Conservation (phyloP, 2,329 filamentous ascomycete genomes). For the Sordariomycetes sp. region DNA sequence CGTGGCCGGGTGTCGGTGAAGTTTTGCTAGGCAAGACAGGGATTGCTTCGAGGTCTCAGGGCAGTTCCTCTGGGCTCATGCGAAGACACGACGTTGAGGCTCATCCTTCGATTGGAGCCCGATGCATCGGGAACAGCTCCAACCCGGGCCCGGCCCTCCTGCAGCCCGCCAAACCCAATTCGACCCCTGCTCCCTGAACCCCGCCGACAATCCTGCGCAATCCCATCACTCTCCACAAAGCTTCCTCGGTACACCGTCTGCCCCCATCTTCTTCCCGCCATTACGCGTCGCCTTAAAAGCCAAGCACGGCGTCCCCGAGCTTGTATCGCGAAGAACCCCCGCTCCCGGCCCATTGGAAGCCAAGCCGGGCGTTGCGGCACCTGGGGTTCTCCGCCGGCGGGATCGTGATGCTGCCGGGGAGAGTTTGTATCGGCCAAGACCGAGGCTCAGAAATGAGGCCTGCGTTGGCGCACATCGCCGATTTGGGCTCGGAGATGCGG, state of each 20-base stretch:
- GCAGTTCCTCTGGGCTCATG: no score
- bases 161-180: background rate
- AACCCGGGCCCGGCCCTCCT: no score
- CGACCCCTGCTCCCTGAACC: background rate
- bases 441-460: background rate
- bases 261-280: background rate
- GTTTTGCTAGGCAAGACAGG: no score
- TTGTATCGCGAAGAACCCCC: background rate
- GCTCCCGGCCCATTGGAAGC: background rate
- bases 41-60: no score
- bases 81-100: no score
- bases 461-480: background rate
- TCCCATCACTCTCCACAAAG: background rate
- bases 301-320: background rate
- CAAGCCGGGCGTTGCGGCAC: background rate
- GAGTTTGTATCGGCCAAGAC: background rate
- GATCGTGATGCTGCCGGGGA: background rate
- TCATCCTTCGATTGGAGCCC: no score
- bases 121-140: no score
- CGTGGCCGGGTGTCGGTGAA: no score
- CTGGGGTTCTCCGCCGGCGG: background rate
- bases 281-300: background rate
- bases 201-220: background rate
- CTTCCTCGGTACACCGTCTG: no score
- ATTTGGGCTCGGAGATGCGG: background rate